Conservation (phyloP, 345 rosid genomes). For the Excoecaria cochinchinensis region DNA sequence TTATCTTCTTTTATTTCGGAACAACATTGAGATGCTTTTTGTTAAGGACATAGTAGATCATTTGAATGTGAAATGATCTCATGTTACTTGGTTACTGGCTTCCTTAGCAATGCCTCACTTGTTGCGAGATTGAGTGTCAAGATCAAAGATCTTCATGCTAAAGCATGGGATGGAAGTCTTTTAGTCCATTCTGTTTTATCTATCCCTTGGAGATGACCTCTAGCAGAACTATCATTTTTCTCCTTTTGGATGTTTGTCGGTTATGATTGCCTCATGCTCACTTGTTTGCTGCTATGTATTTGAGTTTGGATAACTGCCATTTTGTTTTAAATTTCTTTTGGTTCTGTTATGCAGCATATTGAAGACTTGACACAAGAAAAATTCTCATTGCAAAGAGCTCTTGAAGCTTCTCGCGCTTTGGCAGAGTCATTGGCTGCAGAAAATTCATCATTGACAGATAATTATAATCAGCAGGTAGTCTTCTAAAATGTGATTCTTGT, state of each 20-base stretch:
- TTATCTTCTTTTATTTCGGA: too few relatives aligned
- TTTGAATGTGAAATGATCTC: too few relatives aligned
- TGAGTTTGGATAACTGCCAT: neutral
- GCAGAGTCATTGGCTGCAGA: constrained; percentile 96
- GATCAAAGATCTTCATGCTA: too few relatives aligned
- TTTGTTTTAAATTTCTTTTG: neutral
- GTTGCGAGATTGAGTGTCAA: too few relatives aligned
- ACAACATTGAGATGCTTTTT: too few relatives aligned
- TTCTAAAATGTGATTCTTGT: neutral
- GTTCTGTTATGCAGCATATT: constrained; percentile 64
- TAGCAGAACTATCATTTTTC: neutral
- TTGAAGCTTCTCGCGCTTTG: constrained; percentile 85
- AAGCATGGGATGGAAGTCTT: too few relatives aligned
- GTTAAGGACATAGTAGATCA: too few relatives aligned
- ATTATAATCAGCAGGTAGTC: constrained; percentile 88
- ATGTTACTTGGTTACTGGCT: too few relatives aligned
- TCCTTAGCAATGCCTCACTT: too few relatives aligned
- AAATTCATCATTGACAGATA: constrained; percentile 90
- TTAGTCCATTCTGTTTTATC: too few relatives aligned
- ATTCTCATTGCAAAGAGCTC: constrained; percentile 92
- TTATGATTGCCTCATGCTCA: neutral
- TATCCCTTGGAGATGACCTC: too few relatives aligned
- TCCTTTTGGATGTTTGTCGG: neutral
- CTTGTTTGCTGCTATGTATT: neutral
- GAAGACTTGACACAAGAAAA: constrained; percentile 98